These are phyloP conservation scores for Wickerhamomyces bovis DNA, from an alignment of 805 yeast species.

Conservation along the genomic window DNA sequence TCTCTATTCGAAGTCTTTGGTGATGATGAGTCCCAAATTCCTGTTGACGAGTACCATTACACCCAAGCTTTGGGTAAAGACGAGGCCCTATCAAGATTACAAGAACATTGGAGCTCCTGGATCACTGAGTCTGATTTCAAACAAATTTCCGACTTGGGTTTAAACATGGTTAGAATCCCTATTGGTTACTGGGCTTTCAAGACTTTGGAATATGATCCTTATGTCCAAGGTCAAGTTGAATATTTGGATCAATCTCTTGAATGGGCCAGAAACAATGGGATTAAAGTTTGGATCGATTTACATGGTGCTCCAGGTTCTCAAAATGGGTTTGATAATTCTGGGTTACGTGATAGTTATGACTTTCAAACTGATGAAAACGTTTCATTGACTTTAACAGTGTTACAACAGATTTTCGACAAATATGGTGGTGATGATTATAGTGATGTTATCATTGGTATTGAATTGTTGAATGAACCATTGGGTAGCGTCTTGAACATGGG, in stretches of 20 bases:
- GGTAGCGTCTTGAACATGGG: constrained; percentile 61
- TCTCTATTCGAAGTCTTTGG: constrained; percentile 41
- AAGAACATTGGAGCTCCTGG: constrained; percentile 52
- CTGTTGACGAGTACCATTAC: constrained; percentile 57
- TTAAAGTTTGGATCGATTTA: constrained; percentile 69
- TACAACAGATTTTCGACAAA: constrained; percentile 48
- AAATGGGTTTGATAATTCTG: constrained; percentile 82
- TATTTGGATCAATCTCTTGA: constrained; percentile 59
- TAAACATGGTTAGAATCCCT: constrained; percentile 70
- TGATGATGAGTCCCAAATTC: constrained; percentile 32
- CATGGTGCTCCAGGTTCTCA: constrained; percentile 85
- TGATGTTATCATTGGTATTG: constrained; percentile 78
- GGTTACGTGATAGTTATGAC: constrained; percentile 53
- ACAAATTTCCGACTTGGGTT: constrained; percentile 44
- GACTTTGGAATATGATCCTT: constrained; percentile 45
- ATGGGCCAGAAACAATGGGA: constrained; percentile 57
- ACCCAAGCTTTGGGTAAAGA: constrained; percentile 43
- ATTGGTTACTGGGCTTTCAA: constrained; percentile 74
- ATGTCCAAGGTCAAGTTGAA: constrained; percentile 57
- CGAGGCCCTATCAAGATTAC: constrained; percentile 36
- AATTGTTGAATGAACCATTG: constrained; percentile 85
- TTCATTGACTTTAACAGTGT: constrained; percentile 47
- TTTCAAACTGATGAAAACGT: constrained; percentile 56
- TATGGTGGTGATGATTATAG: constrained; percentile 57
- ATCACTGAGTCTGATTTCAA: constrained; percentile 53